Evolutionary conservation across 2,329 filamentous ascomycete species (phyloP), one percentile per base, ranked within the genome.

Genomic region (Dactylellina leptospora): DNA sequence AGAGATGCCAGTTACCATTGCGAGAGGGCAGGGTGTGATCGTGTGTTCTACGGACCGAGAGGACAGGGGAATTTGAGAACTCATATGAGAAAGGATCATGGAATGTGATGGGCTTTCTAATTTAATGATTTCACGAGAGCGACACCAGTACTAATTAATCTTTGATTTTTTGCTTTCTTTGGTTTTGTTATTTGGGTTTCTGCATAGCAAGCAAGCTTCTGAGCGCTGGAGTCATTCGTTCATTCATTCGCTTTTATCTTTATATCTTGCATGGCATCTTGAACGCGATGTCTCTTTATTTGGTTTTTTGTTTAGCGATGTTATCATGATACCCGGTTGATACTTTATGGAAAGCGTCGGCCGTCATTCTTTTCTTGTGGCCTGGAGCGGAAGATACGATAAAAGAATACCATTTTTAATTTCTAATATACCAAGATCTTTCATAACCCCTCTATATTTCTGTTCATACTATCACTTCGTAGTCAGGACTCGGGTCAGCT

Each of bases 1-100:
- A 59, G 68, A 25, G 68, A 72, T 13, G 68, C 68, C 9, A 64
- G 68, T 40, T 72, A 72, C 40, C 68, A 64, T 27, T 72, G 68
- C 23, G 59, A 48, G 36, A 53, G 28, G 8, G 18, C 16, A 2
- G 68, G 59, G 18, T 72, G 68, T 16, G 68, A 72, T 27, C 59
- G 68, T 27, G 68, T 72, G 16, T 72, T 72, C 13, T 72, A 72
- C 38, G 68, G 68, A n/a, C 45, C 68, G 3, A 53, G 68, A 54
- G 68, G 68, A 2, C 58, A 64, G 22, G 68, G 68, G 10, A 72
- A 72, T 44, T 50, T 72, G 22, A 58, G 53, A 20, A 72, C 68
- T 23, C 68, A 72, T 33, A 59, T 72, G 53, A 36, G 59, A 13
- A 72, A 72, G 16, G 68, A 72, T 45, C 68, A 72, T 25, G 59